These are phyloP conservation scores for Globisporangium paddicum DNA, from an alignment of 352 stramenopile species.

Conservation along the genomic window DNA sequence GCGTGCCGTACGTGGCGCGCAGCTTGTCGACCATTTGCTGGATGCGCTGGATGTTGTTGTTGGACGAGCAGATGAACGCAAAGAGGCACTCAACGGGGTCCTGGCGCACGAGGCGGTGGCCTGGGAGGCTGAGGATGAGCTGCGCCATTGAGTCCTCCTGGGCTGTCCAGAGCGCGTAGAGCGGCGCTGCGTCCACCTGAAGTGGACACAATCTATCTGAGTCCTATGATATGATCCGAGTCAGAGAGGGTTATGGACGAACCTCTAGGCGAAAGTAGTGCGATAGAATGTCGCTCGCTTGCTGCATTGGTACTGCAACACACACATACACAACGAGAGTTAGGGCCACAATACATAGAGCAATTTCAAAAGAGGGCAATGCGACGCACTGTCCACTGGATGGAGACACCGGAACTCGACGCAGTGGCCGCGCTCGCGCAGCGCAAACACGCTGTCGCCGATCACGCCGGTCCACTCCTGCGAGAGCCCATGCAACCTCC, in stretches of 20 bases:
- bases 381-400: constrained; percentile 41
- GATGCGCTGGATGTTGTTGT: constrained; percentile 98
- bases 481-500: constrained; percentile 17
- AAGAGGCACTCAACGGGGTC: constrained; percentile 96
- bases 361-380: neutral
- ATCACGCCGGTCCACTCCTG: constrained; percentile 56
- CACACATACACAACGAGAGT: neutral
- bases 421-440: constrained; percentile 34
- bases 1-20: constrained; percentile 81
- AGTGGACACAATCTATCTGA: neutral
- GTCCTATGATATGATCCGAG: no score
- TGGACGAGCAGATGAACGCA: constrained; percentile 97
- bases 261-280: constrained; percentile 91
- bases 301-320: constrained; percentile 26
- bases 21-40: constrained; percentile 92
- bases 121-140: constrained; percentile 77
- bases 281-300: constrained; percentile 46
- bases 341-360: neutral
- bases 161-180: constrained; percentile 86
- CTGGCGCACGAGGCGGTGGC: constrained; percentile 91
- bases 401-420: constrained; percentile 59
- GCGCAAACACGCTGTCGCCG: constrained; percentile 29
- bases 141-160: constrained; percentile 49
- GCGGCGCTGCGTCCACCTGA: constrained; percentile 19
- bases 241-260: neutral